phyloP scores from a whole-genome alignment of 306 rosid genomes.

The Crataegus laevigata region DNA sequence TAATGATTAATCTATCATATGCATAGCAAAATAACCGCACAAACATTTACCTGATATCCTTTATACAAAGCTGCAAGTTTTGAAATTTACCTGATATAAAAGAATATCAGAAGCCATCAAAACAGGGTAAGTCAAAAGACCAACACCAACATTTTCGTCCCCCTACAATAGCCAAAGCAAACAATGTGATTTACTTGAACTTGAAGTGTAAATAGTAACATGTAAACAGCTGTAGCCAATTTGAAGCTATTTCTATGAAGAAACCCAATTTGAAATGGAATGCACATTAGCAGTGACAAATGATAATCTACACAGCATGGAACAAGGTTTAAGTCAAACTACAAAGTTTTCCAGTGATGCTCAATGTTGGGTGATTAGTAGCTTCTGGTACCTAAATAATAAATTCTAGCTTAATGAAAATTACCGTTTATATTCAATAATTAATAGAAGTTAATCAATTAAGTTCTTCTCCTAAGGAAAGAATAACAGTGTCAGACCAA shows the following conservation, averaged over 20 bases:
- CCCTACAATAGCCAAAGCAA: conserved; percentile 54
- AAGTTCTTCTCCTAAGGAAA: no score
- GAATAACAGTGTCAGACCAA: background rate
- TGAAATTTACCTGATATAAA: conserved; percentile 69
- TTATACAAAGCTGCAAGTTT: conserved; percentile 4
- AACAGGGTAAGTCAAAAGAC: conserved; percentile 95
- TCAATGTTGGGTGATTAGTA: background rate
- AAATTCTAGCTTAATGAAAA: background rate
- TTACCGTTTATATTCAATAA: background rate
- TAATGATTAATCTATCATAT: conserved; percentile 6
- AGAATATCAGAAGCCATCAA: conserved; percentile 99
- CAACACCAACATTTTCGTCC: conserved; percentile 94
- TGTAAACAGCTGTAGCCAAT: background rate
- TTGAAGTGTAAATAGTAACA: conserved; percentile 10
- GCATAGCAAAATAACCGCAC: conserved; percentile 8
- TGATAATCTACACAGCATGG: background rate
- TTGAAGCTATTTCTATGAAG: background rate
- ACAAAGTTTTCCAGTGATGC: background rate
- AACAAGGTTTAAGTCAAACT: background rate
- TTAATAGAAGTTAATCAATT: background rate
- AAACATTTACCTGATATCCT: background rate
- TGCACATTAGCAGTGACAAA: background rate
- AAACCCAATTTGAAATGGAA: background rate
- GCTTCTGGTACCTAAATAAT: background rate
- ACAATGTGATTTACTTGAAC: conserved; percentile 15